phyloP scores from a whole-genome alignment of 768 basidiomycete genomes.

The Daedaleopsis nitida region DNA sequence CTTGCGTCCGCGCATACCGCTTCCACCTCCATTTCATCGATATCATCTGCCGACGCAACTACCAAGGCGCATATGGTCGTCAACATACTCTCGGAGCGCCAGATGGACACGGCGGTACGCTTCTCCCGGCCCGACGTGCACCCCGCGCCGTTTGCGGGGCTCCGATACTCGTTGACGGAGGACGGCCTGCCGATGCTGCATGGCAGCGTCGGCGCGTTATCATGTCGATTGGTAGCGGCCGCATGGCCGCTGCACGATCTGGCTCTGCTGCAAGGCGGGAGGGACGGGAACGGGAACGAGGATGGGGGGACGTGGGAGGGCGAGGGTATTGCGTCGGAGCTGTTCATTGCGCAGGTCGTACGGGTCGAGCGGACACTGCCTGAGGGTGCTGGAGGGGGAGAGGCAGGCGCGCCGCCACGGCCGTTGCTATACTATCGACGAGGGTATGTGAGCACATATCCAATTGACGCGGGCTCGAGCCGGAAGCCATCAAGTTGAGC shows the following conservation, averaged over 20 bases:
- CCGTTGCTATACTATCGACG: constrained; percentile 70
- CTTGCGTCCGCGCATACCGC: constrained; percentile 38
- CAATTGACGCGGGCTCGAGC: constrained; percentile 9
- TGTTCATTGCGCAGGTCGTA: constrained; percentile 82
- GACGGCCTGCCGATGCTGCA: constrained; percentile 64
- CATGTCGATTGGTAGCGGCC: constrained; percentile 64
- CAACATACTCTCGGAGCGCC: constrained; percentile 75
- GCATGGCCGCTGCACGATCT: constrained; percentile 66
- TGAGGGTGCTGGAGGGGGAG: constrained; percentile 19
- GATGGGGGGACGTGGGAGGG: constrained; percentile 26
- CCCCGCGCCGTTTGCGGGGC: constrained; percentile 55
- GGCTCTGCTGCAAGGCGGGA: constrained; percentile 34
- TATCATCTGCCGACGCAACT: constrained; percentile 17
- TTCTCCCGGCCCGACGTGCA: constrained; percentile 78
- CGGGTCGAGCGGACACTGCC: constrained; percentile 51
- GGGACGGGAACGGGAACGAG: constrained; percentile 9
- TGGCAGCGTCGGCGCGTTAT: constrained; percentile 67
- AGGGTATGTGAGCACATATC: constrained; percentile 49
- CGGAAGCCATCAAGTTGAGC: constrained; percentile 10
- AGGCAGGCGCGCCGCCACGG: constrained; percentile 21
- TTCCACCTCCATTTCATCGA: no score
- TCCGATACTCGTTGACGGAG: constrained; percentile 42
- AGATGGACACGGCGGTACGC: constrained; percentile 59
- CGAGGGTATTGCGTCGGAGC: constrained; percentile 54
- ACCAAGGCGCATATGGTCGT: constrained; percentile 61